Evolutionary conservation across 371 early-diverging fungal species (phyloP), one percentile per base, ranked within the genome.

Genomic region (Lichtheimia corymbifera): DNA sequence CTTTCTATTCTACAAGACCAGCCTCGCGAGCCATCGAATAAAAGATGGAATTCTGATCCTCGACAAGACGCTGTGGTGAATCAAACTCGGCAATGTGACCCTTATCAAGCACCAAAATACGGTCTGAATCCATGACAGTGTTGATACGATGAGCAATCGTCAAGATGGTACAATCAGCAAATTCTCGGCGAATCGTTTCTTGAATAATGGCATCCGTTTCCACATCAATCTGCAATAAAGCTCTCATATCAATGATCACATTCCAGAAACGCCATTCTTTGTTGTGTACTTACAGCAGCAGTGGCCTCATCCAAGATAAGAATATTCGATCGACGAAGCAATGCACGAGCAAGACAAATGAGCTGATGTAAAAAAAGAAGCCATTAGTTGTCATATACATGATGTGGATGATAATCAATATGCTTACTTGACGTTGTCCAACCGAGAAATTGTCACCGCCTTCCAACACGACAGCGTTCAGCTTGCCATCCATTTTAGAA

Each of bases 271-370:
- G 11, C 11, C 35, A 9, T 22, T 35, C 35, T 35, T 24, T 43
- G 20, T 28, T 57, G 25, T 9, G 25, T 18, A 65, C 64, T 64
- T 75, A 77, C 86, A 13, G 89, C 84, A 13, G 97, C 91, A 2
- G 93, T 93, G n/a, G 95, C 95, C 80, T 98, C 98, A 71, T 97
- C 98, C 65, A 98, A 67, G 5, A 95, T 71, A 53, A 96, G 76
- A 13, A 95, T 75, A 7, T 77, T 80, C 7, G 91, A 83, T 22
- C 83, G 83, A 49, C 89, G 84, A 30, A 95, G 79, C 14, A 96
- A 71, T 0, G 95, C 93, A 53, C 97, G 88, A 1, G 94, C 91
- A 49, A 97, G 76, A 66, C 94, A 91, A 50, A 97, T 87, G 49
- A 94, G 73, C 73, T 91, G 66, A 43, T 9, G 47, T 5, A 47